Percentiles rank a stretch among this genome's conserved stretches.
Conservation (phyloP, 2,329 filamentous ascomycete species). For the Verticillium nonalfalfae region DNA sequence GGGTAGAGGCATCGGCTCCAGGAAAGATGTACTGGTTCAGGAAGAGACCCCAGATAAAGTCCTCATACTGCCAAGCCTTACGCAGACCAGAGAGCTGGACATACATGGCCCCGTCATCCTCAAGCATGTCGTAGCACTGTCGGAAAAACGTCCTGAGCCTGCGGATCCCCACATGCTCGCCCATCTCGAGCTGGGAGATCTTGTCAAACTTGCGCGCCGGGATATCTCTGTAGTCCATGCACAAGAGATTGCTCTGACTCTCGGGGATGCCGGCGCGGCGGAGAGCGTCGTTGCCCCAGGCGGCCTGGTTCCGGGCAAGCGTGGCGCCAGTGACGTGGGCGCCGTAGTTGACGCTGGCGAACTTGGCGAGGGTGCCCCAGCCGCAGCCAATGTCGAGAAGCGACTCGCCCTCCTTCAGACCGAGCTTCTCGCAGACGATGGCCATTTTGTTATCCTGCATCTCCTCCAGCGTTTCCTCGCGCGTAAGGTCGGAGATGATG, state of each 20-base stretch:
- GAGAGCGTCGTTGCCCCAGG: slow-evolving; percentile 90
- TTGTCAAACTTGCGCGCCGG: slow-evolving; percentile 63
- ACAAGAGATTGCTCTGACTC: slow-evolving; percentile 85
- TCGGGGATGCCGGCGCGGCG: slow-evolving; percentile 76
- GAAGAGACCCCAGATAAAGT: slow-evolving; percentile 96
- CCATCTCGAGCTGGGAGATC: slow-evolving; percentile 98
- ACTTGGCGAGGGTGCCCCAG: slow-evolving; percentile 94
- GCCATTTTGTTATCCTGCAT: slow-evolving; percentile 97
- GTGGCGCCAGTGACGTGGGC: slow-evolving; percentile 84
- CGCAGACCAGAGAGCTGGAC: slow-evolving; percentile 91
- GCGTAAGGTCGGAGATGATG: slow-evolving; percentile 79
- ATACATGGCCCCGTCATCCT: slow-evolving; percentile 94
- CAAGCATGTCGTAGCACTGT: slow-evolving; percentile 91
- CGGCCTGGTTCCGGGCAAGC: slow-evolving; percentile 91
- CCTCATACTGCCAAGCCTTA: slow-evolving; percentile 96
- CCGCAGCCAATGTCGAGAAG: slow-evolving; percentile 95
- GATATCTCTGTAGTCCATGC: slow-evolving; percentile 96
- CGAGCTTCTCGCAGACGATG: slow-evolving; percentile 94
- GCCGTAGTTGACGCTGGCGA: slow-evolving; percentile 87
- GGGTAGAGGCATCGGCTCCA: slow-evolving; percentile 90
- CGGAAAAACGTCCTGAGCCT: slow-evolving; percentile 75
- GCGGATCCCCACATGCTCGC: slow-evolving; percentile 93
- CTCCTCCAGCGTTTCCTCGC: slow-evolving; percentile 87
- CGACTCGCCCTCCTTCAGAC: slow-evolving; percentile 69
- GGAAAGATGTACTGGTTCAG: slow-evolving; percentile 99